phyloP scores from a whole-genome alignment of 2,329 filamentous ascomycete genomes.

The Fonsecaea pugnacius region DNA sequence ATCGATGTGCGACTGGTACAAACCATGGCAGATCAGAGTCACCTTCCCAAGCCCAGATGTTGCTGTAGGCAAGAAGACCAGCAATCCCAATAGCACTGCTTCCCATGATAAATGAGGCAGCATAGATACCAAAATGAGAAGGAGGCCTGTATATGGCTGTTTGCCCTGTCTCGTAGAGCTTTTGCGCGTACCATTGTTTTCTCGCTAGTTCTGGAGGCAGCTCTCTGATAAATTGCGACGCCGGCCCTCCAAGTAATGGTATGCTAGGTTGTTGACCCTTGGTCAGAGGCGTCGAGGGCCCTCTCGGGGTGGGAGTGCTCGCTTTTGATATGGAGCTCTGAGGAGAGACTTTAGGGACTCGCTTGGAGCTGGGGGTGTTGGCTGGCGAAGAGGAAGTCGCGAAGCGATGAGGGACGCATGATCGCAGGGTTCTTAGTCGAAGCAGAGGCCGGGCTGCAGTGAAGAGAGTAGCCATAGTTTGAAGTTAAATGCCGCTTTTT shows the following conservation, averaged over 20 bases:
- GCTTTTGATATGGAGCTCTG: not conserved
- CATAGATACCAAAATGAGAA: constrained; percentile 28
- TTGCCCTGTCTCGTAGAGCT: constrained; percentile 27
- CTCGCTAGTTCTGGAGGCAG: constrained; percentile 16
- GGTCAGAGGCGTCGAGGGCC: not conserved
- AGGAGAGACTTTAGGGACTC: not conserved
- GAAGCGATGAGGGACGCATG: constrained; percentile 17
- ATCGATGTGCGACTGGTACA: constrained; percentile 25
- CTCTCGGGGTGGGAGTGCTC: not conserved
- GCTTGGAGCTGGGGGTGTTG: not conserved
- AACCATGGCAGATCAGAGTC: constrained; percentile 21
- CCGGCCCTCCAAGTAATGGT: not conserved
- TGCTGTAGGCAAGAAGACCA: constrained; percentile 25
- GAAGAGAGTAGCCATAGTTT: constrained; percentile 17
- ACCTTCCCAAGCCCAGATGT: constrained; percentile 22
- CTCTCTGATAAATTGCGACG: not conserved
- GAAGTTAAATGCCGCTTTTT: no score
- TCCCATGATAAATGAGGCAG: constrained; percentile 27
- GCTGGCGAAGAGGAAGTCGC: constrained; percentile 16
- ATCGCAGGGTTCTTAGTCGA: constrained; percentile 14
- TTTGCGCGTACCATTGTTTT: constrained; percentile 30
- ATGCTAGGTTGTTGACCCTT: constrained; percentile 6
- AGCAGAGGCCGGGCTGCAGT: constrained; percentile 14
- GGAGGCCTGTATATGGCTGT: constrained; percentile 27
- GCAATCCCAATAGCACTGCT: constrained; percentile 22